Conservation (phyloP, 1,139 yeast genomes). For the Magnusiomyces magnusii region DNA sequence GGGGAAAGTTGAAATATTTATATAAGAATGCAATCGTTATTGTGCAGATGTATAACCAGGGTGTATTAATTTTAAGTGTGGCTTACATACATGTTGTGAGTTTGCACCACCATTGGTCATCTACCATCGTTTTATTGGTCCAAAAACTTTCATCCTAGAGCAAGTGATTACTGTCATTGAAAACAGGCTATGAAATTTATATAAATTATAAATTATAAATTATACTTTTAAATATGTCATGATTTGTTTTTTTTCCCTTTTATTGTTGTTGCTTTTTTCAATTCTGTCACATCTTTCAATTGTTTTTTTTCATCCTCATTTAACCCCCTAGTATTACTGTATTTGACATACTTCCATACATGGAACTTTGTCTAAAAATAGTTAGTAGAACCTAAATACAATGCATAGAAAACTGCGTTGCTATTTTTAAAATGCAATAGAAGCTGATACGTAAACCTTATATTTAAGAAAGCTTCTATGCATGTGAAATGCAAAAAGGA, state of each 20-base stretch:
- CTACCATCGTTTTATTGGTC: background rate
- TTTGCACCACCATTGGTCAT: background rate
- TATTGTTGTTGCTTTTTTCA: too few relatives aligned
- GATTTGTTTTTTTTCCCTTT: too few relatives aligned
- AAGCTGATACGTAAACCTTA: background rate
- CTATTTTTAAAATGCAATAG: background rate
- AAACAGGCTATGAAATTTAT: too few relatives aligned
- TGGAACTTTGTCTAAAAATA: background rate
- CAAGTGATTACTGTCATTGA: too few relatives aligned
- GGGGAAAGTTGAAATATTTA: background rate
- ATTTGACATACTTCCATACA: background rate
- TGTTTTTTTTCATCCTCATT: background rate
- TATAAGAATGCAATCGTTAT: background rate
- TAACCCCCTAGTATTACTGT: background rate
- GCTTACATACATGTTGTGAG: background rate
- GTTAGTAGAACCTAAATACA: background rate
- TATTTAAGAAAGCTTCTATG: background rate
- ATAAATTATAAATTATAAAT: too few relatives aligned
- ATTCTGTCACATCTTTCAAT: too few relatives aligned
- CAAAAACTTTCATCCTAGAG: background rate
- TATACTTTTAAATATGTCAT: too few relatives aligned
- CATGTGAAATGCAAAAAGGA: background rate
- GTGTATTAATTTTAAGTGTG: background rate
- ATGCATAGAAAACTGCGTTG: too few relatives aligned
- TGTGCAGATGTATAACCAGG: background rate